phyloP scores from a whole-genome alignment of 2,329 filamentous ascomycete species.

The Penicillium corylophilum region DNA sequence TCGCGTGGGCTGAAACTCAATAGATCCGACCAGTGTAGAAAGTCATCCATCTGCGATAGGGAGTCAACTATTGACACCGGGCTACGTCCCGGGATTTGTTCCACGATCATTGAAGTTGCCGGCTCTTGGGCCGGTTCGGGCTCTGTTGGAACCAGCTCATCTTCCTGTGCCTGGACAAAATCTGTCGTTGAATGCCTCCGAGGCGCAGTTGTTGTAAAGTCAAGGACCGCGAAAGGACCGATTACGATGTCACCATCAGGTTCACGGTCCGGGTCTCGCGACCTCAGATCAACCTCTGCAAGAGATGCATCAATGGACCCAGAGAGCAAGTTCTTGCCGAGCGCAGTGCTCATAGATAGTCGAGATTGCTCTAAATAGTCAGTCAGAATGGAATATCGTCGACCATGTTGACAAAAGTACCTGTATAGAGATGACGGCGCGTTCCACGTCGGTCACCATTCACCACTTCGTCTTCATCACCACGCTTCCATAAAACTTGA shows the following conservation, averaged over 20 bases:
- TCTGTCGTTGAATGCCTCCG: neutral
- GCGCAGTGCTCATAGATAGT: constrained; percentile 32
- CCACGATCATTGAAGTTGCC: neutral
- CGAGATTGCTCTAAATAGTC: constrained; percentile 26
- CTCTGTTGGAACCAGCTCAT: neutral
- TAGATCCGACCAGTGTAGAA: constrained; percentile 35
- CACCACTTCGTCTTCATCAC: constrained; percentile 6
- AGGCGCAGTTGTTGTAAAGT: constrained; percentile 16
- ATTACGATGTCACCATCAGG: constrained; percentile 24
- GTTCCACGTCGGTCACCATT: constrained; percentile 19
- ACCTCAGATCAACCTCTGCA: constrained; percentile 31
- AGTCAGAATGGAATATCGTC: neutral
- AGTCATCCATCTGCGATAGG: constrained; percentile 28
- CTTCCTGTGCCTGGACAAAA: neutral
- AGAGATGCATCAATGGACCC: constrained; percentile 35
- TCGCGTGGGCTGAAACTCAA: constrained; percentile 30
- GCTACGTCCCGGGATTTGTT: constrained; percentile 9
- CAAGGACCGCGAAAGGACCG: constrained; percentile 33
- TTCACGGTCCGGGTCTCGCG: constrained; percentile 20
- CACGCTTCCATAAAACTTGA: constrained; percentile 32
- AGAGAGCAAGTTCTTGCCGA: constrained; percentile 25
- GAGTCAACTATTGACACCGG: constrained; percentile 21
- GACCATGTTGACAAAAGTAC: constrained; percentile 8
- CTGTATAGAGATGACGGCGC: constrained; percentile 34
- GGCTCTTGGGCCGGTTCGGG: neutral